These are phyloP conservation scores for Pilaira anomala DNA, from an alignment of 192 early-diverging fungal species.

Conservation along the genomic window DNA sequence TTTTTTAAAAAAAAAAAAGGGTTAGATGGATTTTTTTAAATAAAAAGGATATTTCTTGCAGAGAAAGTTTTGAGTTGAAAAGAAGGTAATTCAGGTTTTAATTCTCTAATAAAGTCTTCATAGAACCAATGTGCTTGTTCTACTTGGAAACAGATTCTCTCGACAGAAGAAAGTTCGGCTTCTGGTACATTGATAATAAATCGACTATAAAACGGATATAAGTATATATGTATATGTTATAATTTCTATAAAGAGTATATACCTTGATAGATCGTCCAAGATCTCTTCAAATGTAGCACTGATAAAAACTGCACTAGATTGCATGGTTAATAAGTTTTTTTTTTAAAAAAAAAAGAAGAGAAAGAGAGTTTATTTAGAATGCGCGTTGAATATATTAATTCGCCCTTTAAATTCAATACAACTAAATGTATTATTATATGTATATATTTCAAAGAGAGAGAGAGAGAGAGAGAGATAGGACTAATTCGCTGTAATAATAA, in stretches of 20 bases:
- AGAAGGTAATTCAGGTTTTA: constrained; percentile 74
- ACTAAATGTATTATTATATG: too few relatives aligned
- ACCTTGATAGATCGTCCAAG: constrained; percentile 87
- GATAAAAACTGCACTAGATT: constrained; percentile 44
- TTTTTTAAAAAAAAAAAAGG: neutral
- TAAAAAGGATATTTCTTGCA: constrained; percentile 55
- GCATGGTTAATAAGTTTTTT: constrained; percentile 22
- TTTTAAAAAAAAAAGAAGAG: neutral
- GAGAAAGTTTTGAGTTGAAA: constrained; percentile 85
- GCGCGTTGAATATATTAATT: too few relatives aligned
- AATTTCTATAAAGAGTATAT: constrained; percentile 16
- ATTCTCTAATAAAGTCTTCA: constrained; percentile 94
- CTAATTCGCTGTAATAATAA: too few relatives aligned
- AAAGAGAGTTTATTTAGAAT: neutral
- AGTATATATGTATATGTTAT: neutral
- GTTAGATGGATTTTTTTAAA: neutral
- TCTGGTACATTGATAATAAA: constrained; percentile 99
- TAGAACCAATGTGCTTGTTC: constrained; percentile 99
- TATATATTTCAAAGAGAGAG: too few relatives aligned
- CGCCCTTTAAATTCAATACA: too few relatives aligned
- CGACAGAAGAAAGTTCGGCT: constrained; percentile 91
- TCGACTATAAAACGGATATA: constrained; percentile 48
- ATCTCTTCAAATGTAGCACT: constrained; percentile 76
- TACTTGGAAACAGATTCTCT: constrained; percentile 96
- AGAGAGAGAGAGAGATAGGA: too few relatives aligned